Base-by-base conservation (phyloP, 352 stramenopile species). In the Pythium apleroticum region DNA sequence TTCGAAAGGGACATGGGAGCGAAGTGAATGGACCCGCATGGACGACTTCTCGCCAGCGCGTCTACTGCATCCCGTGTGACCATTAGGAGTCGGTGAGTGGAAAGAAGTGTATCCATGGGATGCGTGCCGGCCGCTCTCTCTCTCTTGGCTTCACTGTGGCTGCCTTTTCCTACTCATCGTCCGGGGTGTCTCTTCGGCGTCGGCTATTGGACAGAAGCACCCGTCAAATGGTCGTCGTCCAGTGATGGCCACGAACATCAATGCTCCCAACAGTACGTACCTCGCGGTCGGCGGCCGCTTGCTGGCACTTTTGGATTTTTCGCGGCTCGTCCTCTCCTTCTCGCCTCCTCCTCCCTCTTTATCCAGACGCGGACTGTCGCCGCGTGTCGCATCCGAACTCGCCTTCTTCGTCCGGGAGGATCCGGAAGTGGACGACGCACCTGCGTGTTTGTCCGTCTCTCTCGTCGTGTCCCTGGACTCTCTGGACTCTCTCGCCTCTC, bases 271-370 rank as follows among this genome's bases (percentile, higher is more conserved):
- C 12, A 3, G 25, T 14, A 56, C 60, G 8, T 74, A 89, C 80
- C 78, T 88, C 49, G 80, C 80, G 9, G 80, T 89, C 0, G 80
- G 76, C 1, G 80, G 80, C 15, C 78, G 73, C 33, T 83, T 88
- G 63, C 66, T 85, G 20, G 76, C 71, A 58, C 73, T 79, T 60
- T 91, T 91, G 52, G 52, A 46, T 27, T 50, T 67, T 3, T 67
- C 60, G 5, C 60, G n/a, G 59, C 25, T 52, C 43, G 11, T 60
- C 60, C 7, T 52, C 33, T 39, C 33, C 33, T 9, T 33, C 30
- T 33, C n/a, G n/a, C n/a, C n/a, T 39, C 11, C 33, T 39, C 33
- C 14, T 39, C 14, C 30, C 33, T 39, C 54, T 20, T 7, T 17
- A 31, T 63, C 43, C 35, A 17, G 54, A 43, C 48, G 63, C 37